Percentiles rank a stretch among this genome's conserved stretches.
These are phyloP conservation scores for Diaporthe sp. DNA, from an alignment of 2,329 filamentous ascomycete genomes.

Conservation along the genomic window DNA sequence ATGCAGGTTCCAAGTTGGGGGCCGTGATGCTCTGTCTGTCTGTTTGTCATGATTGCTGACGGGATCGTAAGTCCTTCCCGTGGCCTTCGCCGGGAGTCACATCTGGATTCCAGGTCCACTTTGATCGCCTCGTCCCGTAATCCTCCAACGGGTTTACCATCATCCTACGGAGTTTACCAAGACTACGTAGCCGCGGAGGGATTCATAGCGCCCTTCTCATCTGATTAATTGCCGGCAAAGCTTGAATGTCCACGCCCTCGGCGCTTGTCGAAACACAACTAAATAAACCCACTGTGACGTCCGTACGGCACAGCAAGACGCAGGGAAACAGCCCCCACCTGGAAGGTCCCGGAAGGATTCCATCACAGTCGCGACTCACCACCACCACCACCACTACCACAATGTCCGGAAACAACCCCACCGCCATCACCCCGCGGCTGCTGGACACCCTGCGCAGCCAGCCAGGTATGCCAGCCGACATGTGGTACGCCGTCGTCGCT, in stretches of 20 bases:
- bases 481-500: slow-evolving; percentile 64
- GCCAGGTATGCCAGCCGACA: slow-evolving; percentile 58
- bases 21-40: slow-evolving; percentile 3
- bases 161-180: not conserved
- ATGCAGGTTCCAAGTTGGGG: not conserved
- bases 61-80: not conserved
- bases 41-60: not conserved
- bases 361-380: not conserved
- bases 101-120: slow-evolving; percentile 33
- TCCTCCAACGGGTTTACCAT: not conserved
- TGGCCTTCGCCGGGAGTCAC: slow-evolving; percentile 13
- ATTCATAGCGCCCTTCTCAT: not conserved
- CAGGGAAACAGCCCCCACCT: slow-evolving; percentile 7
- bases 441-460: slow-evolving; percentile 57
- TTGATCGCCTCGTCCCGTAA: not conserved
- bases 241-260: slow-evolving; percentile 3
- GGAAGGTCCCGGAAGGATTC: slow-evolving; percentile 2
- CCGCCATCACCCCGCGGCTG: slow-evolving; percentile 57
- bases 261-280: slow-evolving; percentile 14
- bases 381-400: not conserved
- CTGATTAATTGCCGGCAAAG: slow-evolving; percentile 25
- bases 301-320: not conserved
- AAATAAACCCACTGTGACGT: not conserved
- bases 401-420: slow-evolving; percentile 43
- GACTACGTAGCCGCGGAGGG: not conserved